Conservation (phyloP, 176 grass and related monocot genomes). For the Luzula sylvatica region DNA sequence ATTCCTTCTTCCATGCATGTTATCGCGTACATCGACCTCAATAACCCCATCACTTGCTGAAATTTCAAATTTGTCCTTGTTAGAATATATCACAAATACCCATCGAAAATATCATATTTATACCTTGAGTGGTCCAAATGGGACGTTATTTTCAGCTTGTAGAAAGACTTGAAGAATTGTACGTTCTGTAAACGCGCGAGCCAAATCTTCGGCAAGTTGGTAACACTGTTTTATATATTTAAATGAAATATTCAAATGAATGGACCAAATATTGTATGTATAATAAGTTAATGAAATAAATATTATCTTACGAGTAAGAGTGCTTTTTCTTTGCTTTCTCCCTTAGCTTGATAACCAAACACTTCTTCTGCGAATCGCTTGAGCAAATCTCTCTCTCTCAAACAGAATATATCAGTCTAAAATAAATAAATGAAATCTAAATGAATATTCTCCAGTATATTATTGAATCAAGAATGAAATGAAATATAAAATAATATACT, state of each 20-base stretch:
- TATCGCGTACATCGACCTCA: conserved; percentile 80
- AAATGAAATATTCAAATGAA: conserved; percentile 1
- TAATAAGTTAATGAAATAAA: neutral
- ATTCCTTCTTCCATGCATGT: conserved; percentile 72
- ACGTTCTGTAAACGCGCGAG: conserved; percentile 79
- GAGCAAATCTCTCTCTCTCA: conserved; percentile 84
- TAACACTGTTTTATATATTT: conserved; percentile 46
- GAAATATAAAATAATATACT: conserved; percentile 38
- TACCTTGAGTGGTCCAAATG: conserved; percentile 60
- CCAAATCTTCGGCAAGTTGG: conserved; percentile 82
- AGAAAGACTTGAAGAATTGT: conserved; percentile 66
- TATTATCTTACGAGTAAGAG: conserved; percentile 63
- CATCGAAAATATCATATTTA: neutral
- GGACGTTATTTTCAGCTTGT: conserved; percentile 49
- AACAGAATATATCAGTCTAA: conserved; percentile 73
- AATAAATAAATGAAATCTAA: neutral
- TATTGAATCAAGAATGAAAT: neutral
- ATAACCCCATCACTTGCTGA: conserved; percentile 69
- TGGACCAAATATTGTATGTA: conserved; percentile 13
- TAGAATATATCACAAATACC: neutral
- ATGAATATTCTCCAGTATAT: neutral
- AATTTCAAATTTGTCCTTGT: conserved; percentile 2
- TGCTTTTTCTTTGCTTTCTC: conserved; percentile 69
- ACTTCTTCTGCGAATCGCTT: conserved; percentile 53
- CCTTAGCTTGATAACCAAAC: conserved; percentile 41